A percentile compares a stretch with the other conserved stretches of the same genome.
Conservation (phyloP, 768 basidiomycete genomes). For the Phlegmacium glaucopus region DNA sequence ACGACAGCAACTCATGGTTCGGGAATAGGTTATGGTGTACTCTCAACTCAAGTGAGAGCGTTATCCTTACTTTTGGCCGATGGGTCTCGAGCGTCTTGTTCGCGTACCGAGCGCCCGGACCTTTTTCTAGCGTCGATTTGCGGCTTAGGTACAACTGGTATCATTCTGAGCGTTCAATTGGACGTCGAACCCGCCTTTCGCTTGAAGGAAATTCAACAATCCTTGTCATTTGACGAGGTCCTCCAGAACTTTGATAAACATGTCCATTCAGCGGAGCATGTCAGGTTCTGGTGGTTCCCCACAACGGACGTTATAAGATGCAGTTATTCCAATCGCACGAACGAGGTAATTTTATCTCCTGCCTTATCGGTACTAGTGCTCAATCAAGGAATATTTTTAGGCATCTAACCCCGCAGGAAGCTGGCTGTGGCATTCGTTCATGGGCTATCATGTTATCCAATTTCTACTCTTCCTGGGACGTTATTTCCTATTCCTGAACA, state of each 20-base stretch:
- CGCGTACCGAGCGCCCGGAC: slow-evolving; percentile 58
- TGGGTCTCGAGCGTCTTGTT: slow-evolving; percentile 66
- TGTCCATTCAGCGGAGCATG: slow-evolving; percentile 72
- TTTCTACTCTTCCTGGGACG: slow-evolving; percentile 77
- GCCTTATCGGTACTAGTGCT: slow-evolving; percentile 5
- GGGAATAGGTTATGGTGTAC: slow-evolving; percentile 73
- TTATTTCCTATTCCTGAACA: slow-evolving; percentile 58
- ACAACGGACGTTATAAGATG: slow-evolving; percentile 68
- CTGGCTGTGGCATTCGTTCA: slow-evolving; percentile 68
- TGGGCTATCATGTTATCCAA: slow-evolving; percentile 82
- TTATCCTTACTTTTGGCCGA: slow-evolving; percentile 76
- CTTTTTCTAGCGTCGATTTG: slow-evolving; percentile 90
- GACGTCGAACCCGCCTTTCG: slow-evolving; percentile 81
- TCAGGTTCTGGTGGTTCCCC: slow-evolving; percentile 96
- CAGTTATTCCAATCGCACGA: slow-evolving; percentile 71
- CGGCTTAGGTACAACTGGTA: slow-evolving; percentile 86
- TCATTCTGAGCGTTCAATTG: slow-evolving; percentile 76
- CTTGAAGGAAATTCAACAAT: slow-evolving; percentile 67
- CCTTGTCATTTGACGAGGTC: slow-evolving; percentile 60
- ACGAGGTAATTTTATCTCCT: slow-evolving; percentile 49
- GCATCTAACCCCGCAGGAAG: slow-evolving; percentile 45
- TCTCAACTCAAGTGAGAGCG: slow-evolving; percentile 77
- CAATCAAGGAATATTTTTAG: slow-evolving; percentile 30
- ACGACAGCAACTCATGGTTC: slow-evolving; percentile 96
- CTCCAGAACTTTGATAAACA: slow-evolving; percentile 53